These are phyloP conservation scores for Takashimella tepidaria DNA, from an alignment of 1,284 basidiomycete genomes.

Conservation along the genomic window DNA sequence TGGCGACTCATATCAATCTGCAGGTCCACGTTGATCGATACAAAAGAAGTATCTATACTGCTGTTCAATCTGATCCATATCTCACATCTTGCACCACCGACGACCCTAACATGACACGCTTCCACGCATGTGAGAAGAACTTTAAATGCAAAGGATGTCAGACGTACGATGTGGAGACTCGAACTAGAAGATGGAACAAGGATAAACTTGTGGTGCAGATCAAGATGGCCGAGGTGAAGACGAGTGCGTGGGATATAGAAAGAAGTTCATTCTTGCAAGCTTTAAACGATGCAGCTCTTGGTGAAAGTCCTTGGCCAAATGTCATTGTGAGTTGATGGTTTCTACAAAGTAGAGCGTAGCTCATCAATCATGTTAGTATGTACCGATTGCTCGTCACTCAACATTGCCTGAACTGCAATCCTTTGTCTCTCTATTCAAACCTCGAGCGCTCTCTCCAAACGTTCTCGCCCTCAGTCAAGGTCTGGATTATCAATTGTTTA, in stretches of 20 bases:
- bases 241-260: constrained; percentile 47
- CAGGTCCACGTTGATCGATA: constrained; percentile 87
- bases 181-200: constrained; percentile 14
- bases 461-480: constrained; percentile 61
- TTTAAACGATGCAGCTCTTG: constrained; percentile 24
- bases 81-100: constrained; percentile 61
- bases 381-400: constrained; percentile 78
- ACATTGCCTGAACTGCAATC: constrained; percentile 72
- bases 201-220: constrained; percentile 32
- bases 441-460: constrained; percentile 68
- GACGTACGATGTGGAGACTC: constrained; percentile 12
- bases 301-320: constrained; percentile 32
- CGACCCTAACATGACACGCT: constrained; percentile 61
- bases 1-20: no score
- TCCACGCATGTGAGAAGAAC: constrained; percentile 86
- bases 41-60: constrained; percentile 64
- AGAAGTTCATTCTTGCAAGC: constrained; percentile 16
- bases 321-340: constrained; percentile 43
- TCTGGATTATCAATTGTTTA: constrained; percentile 65
- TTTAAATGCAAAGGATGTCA: constrained; percentile 57
- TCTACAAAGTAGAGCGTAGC: not conserved
- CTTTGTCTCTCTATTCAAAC: constrained; percentile 73
- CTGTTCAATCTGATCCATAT: constrained; percentile 56
- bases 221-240: constrained; percentile 52
- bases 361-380: constrained; percentile 54